Conservation (phyloP, 2,329 filamentous ascomycete genomes). For the Arachnomyces sp. region DNA sequence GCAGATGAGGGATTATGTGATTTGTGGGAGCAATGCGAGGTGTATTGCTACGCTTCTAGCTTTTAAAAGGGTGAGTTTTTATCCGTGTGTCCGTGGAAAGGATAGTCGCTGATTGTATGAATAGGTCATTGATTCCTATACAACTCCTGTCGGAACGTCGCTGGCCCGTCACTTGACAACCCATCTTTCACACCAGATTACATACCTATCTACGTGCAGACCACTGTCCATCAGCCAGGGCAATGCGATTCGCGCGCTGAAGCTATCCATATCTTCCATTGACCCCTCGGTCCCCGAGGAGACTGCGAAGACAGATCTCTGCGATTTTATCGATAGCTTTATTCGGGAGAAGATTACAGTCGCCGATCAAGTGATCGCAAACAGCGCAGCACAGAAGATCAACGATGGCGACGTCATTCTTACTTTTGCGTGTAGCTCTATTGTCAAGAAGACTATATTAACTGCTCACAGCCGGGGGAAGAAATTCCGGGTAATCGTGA, state of each 20-base stretch:
- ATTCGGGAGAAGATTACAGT: slow-evolving; percentile 83
- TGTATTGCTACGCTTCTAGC: slow-evolving; percentile 81
- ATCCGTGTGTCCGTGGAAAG: not conserved
- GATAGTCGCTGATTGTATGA: slow-evolving; percentile 1
- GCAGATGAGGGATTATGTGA: slow-evolving; percentile 79
- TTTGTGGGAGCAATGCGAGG: slow-evolving; percentile 82
- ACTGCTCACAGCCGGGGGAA: slow-evolving; percentile 63
- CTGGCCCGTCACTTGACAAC: slow-evolving; percentile 85
- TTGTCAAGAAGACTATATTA: slow-evolving; percentile 76
- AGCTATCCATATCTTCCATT: slow-evolving; percentile 83
- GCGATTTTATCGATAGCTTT: slow-evolving; percentile 77
- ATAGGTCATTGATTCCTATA: slow-evolving; percentile 87
- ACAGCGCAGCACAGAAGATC: slow-evolving; percentile 68
- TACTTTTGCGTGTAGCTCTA: slow-evolving; percentile 76
- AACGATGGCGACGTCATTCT: slow-evolving; percentile 72
- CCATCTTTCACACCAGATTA: slow-evolving; percentile 90
- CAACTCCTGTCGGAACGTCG: slow-evolving; percentile 74
- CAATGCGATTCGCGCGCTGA: slow-evolving; percentile 90
- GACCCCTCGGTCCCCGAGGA: slow-evolving; percentile 77
- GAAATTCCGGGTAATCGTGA: slow-evolving; percentile 73
- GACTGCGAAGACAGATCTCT: slow-evolving; percentile 71
- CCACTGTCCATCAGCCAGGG: slow-evolving; percentile 96
- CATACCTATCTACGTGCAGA: slow-evolving; percentile 87
- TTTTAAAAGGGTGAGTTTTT: slow-evolving; percentile 66
- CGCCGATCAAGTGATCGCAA: slow-evolving; percentile 77